Base-by-base conservation (phyloP, 257 asterid species). In the Jasminum sambac region DNA sequence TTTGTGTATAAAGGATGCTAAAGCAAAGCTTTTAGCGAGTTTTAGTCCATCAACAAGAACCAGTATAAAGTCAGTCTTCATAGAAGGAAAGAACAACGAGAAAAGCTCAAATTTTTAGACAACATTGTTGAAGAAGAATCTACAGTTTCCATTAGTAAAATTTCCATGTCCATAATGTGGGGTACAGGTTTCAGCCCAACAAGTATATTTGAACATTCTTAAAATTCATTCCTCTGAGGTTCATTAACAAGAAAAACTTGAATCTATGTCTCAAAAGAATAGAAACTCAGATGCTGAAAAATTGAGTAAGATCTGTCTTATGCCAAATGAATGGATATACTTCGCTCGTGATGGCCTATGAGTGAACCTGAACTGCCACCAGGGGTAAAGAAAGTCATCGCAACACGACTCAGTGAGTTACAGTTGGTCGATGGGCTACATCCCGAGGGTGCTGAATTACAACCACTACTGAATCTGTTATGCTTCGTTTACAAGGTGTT, bases 391-490 rank as follows among this genome's bases (percentile, higher is more conserved):
- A 80, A 8, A 50, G 58, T 37, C 57, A 46, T 59, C 42, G 11
- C 40, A 39, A 55, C 66, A 9, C 42, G 67, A 59, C 58, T 67
- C 10, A 25, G 40, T 24, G 60, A 60, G 66, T 67, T 40, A 57
- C 81, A 64, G 76, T 57, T 69, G 59, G 74, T 36, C 12, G 83
- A 70, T 58, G 63, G 76, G 58, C 77, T 74, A 43, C 62, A 68
- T 30, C 64, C 61, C 76, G 83, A 12, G 98, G 98, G 37, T 92
- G 96, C 79, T 81, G 96, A 70, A 92, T 87, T 57, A 89, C 90
- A 7, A 89, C 98, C 2, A 91, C 67, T 46, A 83, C 83, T 4
- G 95, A 81, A 60, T 86, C 93, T 73, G 73, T 79, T 11, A 73
- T 44, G 78, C 81, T 74, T 71, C 85, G 86, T 60, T 79, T 82